Conservation (phyloP, 2,329 filamentous ascomycete genomes). For the Fusarium sp. region DNA sequence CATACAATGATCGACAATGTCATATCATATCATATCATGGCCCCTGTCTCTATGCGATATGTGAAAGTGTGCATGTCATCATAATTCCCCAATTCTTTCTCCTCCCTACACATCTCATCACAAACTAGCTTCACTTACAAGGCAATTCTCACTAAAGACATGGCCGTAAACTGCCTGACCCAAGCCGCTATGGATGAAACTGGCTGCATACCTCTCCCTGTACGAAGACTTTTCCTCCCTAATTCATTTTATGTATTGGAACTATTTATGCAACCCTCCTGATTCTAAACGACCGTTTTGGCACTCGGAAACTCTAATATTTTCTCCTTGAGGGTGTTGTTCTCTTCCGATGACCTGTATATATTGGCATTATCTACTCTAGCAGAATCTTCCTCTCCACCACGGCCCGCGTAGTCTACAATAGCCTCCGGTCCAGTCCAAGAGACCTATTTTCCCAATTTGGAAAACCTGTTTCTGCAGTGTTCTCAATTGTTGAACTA, state of each 20-base stretch:
- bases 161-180: conserved; percentile 1
- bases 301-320: neutral
- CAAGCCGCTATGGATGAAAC: conserved; percentile 10
- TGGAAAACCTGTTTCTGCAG: neutral
- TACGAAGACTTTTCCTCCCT: neutral
- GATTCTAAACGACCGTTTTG: neutral
- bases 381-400: conserved; percentile 18
- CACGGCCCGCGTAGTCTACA: conserved; percentile 23
- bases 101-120: neutral
- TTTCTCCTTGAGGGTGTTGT: neutral
- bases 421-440: neutral
- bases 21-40: neutral
- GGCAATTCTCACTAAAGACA: neutral
- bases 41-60: neutral
- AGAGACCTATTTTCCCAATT: conserved; percentile 1
- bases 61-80: neutral
- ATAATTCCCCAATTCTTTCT: neutral
- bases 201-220: conserved; percentile 19
- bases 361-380: neutral
- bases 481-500: neutral
- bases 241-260: conserved; percentile 8
- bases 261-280: conserved; percentile 13
- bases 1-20: neutral
- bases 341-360: neutral
- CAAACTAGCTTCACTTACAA: neutral